A percentile compares a stretch with the other conserved stretches of the same genome.
Evolutionary conservation across 805 yeast genomes (phyloP).

Genomic region (Candida succiphila): DNA sequence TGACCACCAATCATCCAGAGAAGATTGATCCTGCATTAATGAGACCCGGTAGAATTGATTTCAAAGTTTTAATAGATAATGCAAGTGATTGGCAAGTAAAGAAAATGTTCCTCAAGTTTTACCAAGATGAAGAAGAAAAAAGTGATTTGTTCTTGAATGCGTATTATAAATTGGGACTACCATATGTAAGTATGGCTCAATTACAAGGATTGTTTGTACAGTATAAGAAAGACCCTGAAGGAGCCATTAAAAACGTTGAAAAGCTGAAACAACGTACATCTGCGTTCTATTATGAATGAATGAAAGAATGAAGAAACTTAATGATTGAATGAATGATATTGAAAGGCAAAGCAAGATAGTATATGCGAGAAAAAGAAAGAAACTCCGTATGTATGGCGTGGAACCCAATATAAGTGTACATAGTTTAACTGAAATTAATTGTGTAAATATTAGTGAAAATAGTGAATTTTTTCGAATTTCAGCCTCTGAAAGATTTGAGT

Average conservation of each 20-base stretch:
- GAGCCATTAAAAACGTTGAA: slow-evolving; percentile 60
- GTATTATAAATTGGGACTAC: slow-evolving; percentile 36
- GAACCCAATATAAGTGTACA: too few relatives aligned
- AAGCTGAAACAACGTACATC: slow-evolving; percentile 23
- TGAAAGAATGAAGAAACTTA: neutral
- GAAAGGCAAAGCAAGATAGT: neutral
- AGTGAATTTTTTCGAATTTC: too few relatives aligned
- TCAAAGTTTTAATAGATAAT: slow-evolving; percentile 70
- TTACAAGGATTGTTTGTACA: slow-evolving; percentile 92
- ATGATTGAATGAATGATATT: neutral
- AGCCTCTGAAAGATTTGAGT: slow-evolving; percentile 16
- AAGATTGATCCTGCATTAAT: slow-evolving; percentile 84
- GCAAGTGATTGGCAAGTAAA: slow-evolving; percentile 78
- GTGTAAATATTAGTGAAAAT: too few relatives aligned
- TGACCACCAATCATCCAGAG: slow-evolving; percentile 98
- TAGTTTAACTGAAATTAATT: too few relatives aligned
- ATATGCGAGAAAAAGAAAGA: too few relatives aligned
- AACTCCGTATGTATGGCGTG: too few relatives aligned
- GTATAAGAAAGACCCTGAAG: slow-evolving; percentile 73
- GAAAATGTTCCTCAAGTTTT: slow-evolving; percentile 82
- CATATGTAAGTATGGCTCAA: slow-evolving; percentile 79
- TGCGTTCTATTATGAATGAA: neutral
- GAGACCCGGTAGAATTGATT: slow-evolving; percentile 92
- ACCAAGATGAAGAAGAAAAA: slow-evolving; percentile 46
- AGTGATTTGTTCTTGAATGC: slow-evolving; percentile 43